These are phyloP conservation scores for Ogataea siamensis DNA, from an alignment of 805 yeast species.

Conservation along the genomic window DNA sequence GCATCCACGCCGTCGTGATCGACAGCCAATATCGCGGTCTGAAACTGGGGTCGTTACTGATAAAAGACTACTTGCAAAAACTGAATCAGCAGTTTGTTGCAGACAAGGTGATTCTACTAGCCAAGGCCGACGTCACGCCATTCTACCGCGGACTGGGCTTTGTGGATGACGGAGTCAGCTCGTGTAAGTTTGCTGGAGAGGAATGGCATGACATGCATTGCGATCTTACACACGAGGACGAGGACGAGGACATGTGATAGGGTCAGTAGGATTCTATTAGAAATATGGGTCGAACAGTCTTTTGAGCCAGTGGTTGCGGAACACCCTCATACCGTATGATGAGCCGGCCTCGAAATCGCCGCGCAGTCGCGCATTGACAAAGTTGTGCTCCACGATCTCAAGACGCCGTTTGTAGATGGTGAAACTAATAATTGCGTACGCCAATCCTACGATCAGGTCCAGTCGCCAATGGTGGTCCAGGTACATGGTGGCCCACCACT, in stretches of 20 bases:
- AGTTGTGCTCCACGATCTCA: slow-evolving; percentile 37
- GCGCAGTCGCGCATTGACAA: slow-evolving; percentile 38
- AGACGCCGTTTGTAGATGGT: slow-evolving; percentile 38
- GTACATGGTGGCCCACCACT: slow-evolving; percentile 77
- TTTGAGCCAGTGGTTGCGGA: slow-evolving; percentile 45
- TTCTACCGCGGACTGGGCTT: slow-evolving; percentile 86
- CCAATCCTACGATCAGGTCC: slow-evolving; percentile 55
- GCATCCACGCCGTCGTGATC: slow-evolving; percentile 79
- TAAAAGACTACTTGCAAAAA: slow-evolving; percentile 90
- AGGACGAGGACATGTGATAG: slow-evolving; percentile 35
- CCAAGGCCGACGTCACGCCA: slow-evolving; percentile 64
- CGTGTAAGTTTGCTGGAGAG: slow-evolving; percentile 55
- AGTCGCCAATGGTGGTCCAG: slow-evolving; percentile 71
- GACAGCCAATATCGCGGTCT: slow-evolving; percentile 76
- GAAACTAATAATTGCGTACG: slow-evolving; percentile 48
- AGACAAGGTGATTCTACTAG: slow-evolving; percentile 68
- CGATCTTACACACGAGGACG: slow-evolving; percentile 43
- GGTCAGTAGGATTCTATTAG: neutral
- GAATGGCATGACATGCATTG: slow-evolving; percentile 59
- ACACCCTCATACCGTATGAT: slow-evolving; percentile 67
- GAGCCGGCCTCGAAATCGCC: slow-evolving; percentile 41
- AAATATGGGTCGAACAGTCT: slow-evolving; percentile 52
- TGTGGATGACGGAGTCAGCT: slow-evolving; percentile 61
- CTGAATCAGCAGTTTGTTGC: slow-evolving; percentile 85
- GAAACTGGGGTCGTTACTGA: slow-evolving; percentile 76